Conservation (phyloP, 2,329 filamentous ascomycete species). For the Fusarium sp. region DNA sequence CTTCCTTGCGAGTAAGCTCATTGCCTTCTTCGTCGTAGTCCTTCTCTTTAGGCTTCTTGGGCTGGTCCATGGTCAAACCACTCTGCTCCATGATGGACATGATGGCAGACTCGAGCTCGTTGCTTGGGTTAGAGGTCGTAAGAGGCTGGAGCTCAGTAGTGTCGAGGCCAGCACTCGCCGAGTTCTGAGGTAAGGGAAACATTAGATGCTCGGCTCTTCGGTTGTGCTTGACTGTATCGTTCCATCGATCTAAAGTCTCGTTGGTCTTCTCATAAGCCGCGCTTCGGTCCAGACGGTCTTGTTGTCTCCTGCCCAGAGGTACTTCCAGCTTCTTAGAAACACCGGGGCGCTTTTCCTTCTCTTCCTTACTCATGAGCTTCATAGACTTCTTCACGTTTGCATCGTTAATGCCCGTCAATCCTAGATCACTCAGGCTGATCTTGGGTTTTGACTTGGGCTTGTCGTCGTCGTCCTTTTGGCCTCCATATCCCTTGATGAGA, state of each 20-base stretch:
- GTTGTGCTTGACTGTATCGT: constrained; percentile 94
- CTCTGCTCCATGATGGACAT: constrained; percentile 91
- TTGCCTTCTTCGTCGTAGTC: constrained; percentile 78
- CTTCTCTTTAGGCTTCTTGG: constrained; percentile 65
- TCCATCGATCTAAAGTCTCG: constrained; percentile 90
- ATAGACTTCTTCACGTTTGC: constrained; percentile 81
- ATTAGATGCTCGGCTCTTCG: constrained; percentile 89
- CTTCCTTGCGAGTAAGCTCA: constrained; percentile 76
- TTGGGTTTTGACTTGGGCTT: constrained; percentile 69
- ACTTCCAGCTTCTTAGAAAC: constrained; percentile 78
- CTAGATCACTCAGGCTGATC: constrained; percentile 80
- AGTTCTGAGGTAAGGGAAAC: constrained; percentile 85
- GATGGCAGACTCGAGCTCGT: constrained; percentile 87
- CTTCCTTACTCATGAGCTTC: constrained; percentile 77
- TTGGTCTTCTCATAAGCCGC: constrained; percentile 93
- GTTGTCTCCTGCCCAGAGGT: constrained; percentile 85
- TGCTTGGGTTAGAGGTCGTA: constrained; percentile 73
- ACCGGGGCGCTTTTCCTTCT: constrained; percentile 62
- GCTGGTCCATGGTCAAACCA: constrained; percentile 71
- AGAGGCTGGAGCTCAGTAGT: constrained; percentile 75
- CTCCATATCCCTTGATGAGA: constrained; percentile 76
- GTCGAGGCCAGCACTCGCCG: constrained; percentile 69
- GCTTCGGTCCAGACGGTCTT: constrained; percentile 83
- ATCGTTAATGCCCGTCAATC: constrained; percentile 77
- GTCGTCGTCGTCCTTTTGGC: constrained; percentile 69